These are phyloP conservation scores for Oryza meyeriana DNA, from an alignment of 176 grass and related monocot genomes.

Conservation along the genomic window DNA sequence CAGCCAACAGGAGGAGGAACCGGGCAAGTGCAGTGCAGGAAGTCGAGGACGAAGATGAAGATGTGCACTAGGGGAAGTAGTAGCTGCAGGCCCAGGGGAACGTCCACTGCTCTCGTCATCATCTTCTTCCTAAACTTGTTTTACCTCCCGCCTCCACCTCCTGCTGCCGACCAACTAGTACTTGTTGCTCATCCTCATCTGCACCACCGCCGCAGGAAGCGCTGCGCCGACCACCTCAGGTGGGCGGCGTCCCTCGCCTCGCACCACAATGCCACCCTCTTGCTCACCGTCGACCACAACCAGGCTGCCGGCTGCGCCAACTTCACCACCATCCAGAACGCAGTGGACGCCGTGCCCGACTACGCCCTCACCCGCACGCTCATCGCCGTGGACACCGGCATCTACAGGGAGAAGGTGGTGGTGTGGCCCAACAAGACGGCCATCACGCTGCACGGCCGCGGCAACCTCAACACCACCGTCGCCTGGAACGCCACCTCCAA, in stretches of 20 bases:
- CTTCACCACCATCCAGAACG: conserved; percentile 73
- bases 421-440: conserved; percentile 66
- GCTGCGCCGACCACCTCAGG: conserved; percentile 40
- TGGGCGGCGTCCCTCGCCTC: conserved; percentile 49
- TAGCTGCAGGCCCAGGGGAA: too few relatives aligned
- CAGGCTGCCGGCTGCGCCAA: conserved; percentile 42
- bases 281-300: conserved; percentile 36
- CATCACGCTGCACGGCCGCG: conserved; percentile 63
- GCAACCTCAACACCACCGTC: conserved; percentile 57
- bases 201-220: conserved; percentile 27
- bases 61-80: too few relatives aligned
- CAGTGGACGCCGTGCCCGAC: conserved; percentile 64
- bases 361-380: conserved; percentile 43
- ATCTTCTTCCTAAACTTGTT: too few relatives aligned
- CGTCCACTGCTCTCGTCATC: too few relatives aligned
- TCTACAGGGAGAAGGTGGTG: conserved; percentile 80
- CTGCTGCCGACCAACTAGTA: too few relatives aligned
- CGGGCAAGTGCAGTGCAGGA: too few relatives aligned
- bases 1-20: too few relatives aligned
- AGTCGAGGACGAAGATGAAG: too few relatives aligned
- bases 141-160: too few relatives aligned
- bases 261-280: conserved; percentile 52
- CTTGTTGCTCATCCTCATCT: background rate
- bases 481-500: conserved; percentile 77
- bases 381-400: conserved; percentile 59